Evolutionary conservation across 768 basidiomycete genomes (phyloP), one percentile per base, ranked within the genome.

Genomic region (Pleurotus giganteus): DNA sequence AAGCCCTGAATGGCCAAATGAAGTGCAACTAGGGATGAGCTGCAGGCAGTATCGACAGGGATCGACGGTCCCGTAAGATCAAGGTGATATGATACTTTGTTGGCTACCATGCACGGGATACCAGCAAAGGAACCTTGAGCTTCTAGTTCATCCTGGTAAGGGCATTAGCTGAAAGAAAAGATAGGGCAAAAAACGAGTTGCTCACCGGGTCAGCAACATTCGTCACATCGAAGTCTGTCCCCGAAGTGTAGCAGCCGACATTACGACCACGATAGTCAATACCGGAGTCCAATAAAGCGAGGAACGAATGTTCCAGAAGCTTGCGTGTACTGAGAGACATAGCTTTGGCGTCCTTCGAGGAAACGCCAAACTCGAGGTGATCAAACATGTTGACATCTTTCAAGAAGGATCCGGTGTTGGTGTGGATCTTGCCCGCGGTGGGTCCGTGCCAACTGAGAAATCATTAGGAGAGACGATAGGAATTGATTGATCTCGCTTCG

Each of bases 231-330:
- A 41, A 41, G 39, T 41, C 39, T 7, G 39, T 65, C 5, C 68
- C 73, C 2, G 77, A 69, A 8, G 69, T 72, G 57, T 68, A 81
- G 49, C 70, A 72, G 1, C 77, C 77, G 24, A 79, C 71, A 11
- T 71, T 72, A 23, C 66, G 66, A 17, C 69, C 69, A 47, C 78
- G 67, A 55, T 72, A 78, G 57, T 79, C 70, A 36, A 80, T 72
- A 5, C 77, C 79, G 1, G 79, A 76, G 58, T 81, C 79, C 43
- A 74, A 68, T 15, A 81, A 65, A 2, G 74, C 73, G 24, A 72
- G 61, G 60, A 77, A 77, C 1, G 69, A 58, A 17, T 66, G 60
- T 46, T 77, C 74, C 11, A 77, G 56, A 12, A 75, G 65, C 57
- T 71, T 71, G 24, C 75, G 60, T 1, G 71, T 69, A 15, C 63